Evolutionary conservation across 495 filamentous ascomycete genomes (phyloP).

Genomic region (Lichenothelia convexa): DNA sequence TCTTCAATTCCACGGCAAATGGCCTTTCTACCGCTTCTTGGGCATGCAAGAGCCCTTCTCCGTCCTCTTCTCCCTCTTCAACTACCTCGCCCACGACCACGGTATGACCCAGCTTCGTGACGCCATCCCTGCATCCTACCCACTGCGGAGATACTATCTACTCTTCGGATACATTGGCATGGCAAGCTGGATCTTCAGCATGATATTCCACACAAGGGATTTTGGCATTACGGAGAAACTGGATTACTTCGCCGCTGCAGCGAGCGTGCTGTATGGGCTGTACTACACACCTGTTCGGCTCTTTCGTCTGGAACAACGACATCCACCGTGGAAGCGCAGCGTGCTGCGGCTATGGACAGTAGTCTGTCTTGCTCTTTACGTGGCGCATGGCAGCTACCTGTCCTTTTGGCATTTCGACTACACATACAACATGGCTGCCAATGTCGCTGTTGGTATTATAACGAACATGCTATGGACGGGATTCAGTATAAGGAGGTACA

Average conservation of each 20-base stretch:
- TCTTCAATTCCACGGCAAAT: constrained; percentile 97
- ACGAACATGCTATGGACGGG: constrained; percentile 73
- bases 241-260: constrained; percentile 92
- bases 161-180: constrained; percentile 65
- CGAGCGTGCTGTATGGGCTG: constrained; percentile 74
- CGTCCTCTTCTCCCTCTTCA: constrained; percentile 82
- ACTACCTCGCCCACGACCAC: constrained; percentile 69
- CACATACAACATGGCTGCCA: constrained; percentile 92
- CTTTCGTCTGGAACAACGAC: constrained; percentile 56
- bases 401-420: constrained; percentile 83
- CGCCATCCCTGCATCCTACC: constrained; percentile 50
- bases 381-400: constrained; percentile 65
- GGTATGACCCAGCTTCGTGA: constrained; percentile 55
- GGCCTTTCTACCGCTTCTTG: constrained; percentile 79
- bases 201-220: constrained; percentile 81
- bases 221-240: constrained; percentile 74
- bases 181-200: constrained; percentile 68
- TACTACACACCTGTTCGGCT: constrained; percentile 69
- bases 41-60: constrained; percentile 90
- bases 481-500: constrained; percentile 62
- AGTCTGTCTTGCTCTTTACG: constrained; percentile 52
- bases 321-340: constrained; percentile 32
- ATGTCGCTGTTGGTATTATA: constrained; percentile 63
- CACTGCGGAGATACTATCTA: constrained; percentile 65
- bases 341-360: constrained; percentile 55